A percentile compares a stretch with the other conserved stretches of the same genome.
These are phyloP conservation scores for Barbatosphaeria neglecta DNA, from an alignment of 495 filamentous ascomycete genomes.

Conservation along the genomic window DNA sequence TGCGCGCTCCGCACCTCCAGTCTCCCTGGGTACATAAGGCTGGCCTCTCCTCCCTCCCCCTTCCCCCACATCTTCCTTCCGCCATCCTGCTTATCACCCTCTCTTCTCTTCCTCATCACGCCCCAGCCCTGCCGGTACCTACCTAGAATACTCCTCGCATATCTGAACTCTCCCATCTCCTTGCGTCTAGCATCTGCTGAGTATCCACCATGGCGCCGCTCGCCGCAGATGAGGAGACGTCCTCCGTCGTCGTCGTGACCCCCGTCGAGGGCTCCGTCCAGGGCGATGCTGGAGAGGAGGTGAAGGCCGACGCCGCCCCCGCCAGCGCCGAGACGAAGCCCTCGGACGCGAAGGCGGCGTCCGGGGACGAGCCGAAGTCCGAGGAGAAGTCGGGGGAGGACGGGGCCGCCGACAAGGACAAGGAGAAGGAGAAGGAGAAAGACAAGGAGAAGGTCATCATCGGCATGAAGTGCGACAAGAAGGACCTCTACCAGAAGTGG, in stretches of 20 bases:
- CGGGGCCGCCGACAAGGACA: background rate
- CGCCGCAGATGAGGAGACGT: background rate
- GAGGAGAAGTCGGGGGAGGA: background rate
- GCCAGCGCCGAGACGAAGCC: background rate
- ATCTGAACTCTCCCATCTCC: background rate
- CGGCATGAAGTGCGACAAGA: constrained; percentile 12
- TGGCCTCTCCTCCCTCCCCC: no score
- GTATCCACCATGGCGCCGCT: background rate
- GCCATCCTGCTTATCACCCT: no score
- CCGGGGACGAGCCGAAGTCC: background rate
- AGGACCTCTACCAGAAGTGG: constrained; percentile 11
- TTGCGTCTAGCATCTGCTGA: background rate
- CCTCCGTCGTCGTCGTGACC: constrained; percentile 1
- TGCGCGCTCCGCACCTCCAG: no score
- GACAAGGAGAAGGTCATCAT: constrained; percentile 5
- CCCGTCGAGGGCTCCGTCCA: constrained; percentile 3
- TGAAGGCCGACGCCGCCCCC: background rate
- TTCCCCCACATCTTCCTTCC: no score
- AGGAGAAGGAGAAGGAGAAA: constrained; percentile 1
- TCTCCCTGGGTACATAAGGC: no score
- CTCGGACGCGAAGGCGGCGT: background rate
- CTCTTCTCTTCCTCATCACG: no score
- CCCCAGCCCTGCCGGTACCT: no score
- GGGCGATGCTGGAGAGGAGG: background rate
- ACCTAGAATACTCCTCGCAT: background rate